Evolutionary conservation across 75 land plant species (phyloP).

Genomic region (Azolla pinnata): DNA sequence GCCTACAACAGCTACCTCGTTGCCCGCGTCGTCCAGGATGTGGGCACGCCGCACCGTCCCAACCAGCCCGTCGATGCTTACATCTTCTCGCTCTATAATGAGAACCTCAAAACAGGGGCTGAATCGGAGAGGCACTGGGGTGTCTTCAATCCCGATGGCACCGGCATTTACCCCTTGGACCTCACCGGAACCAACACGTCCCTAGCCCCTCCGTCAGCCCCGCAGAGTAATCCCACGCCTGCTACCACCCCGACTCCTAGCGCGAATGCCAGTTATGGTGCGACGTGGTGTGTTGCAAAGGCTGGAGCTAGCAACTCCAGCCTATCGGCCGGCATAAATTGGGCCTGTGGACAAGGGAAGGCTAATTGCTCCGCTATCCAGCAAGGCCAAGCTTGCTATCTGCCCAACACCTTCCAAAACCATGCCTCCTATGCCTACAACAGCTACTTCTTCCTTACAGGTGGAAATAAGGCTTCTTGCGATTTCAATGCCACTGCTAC

Average conservation of each 20-base stretch:
- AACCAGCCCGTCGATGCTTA: slow-evolving; percentile 26
- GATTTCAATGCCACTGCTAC: slow-evolving; percentile 49
- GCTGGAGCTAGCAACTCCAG: slow-evolving; percentile 8
- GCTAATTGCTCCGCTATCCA: slow-evolving; percentile 57
- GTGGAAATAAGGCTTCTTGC: slow-evolving; percentile 44
- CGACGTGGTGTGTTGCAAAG: slow-evolving; percentile 35
- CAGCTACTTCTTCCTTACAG: slow-evolving; percentile 45
- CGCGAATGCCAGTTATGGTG: neutral
- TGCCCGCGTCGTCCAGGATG: slow-evolving; percentile 17
- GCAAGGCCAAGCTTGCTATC: slow-evolving; percentile 39
- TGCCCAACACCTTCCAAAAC: slow-evolving; percentile 39
- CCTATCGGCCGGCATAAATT: slow-evolving; percentile 33
- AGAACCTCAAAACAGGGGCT: slow-evolving; percentile 29
- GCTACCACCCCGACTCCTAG: neutral
- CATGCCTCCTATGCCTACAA: slow-evolving; percentile 84
- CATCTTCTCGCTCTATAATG: slow-evolving; percentile 45
- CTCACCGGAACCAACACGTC: slow-evolving; percentile 14
- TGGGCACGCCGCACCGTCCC: slow-evolving; percentile 40
- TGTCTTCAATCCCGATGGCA: slow-evolving; percentile 31
- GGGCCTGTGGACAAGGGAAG: slow-evolving; percentile 59
- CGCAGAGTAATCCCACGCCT: neutral
- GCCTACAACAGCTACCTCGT: slow-evolving; percentile 38
- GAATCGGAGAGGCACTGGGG: slow-evolving; percentile 37
- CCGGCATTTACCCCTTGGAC: slow-evolving; percentile 43
- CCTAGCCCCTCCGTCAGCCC: slow-evolving; percentile 2